Percentiles rank a stretch among this genome's conserved stretches.
Evolutionary conservation across 2,329 filamentous ascomycete species (phyloP).

Genomic region (Fusarium sp.): DNA sequence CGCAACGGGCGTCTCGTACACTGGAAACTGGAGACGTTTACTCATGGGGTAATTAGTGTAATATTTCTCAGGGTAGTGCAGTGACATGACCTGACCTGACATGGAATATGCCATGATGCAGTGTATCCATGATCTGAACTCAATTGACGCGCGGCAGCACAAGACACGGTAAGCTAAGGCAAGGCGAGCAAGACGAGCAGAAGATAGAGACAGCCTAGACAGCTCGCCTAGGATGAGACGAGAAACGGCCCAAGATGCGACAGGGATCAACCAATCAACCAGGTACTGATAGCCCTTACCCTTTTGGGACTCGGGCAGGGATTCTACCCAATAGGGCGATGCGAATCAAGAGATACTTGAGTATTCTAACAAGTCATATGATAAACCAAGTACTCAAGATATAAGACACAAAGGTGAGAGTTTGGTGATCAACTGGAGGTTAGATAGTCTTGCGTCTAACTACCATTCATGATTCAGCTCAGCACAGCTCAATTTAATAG

Average conservation of each 20-base stretch:
- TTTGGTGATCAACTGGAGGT: no score
- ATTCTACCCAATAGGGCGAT: no score
- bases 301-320: no score
- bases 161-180: slow-evolving; percentile 24
- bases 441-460: no score
- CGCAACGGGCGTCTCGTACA: background rate
- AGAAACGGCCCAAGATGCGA: slow-evolving; percentile 1
- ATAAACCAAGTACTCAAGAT: no score
- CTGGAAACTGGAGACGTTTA: no score
- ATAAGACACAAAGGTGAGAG: no score
- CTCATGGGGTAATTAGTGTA: slow-evolving; percentile 1
- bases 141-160: slow-evolving; percentile 37
- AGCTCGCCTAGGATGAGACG: slow-evolving; percentile 11
- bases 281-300: no score
- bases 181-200: slow-evolving; percentile 28
- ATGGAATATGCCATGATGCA: slow-evolving; percentile 18
- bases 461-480: no score
- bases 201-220: slow-evolving; percentile 17
- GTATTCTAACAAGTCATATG: no score
- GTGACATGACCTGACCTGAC: slow-evolving; percentile 6
- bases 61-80: background rate
- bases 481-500: no score
- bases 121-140: slow-evolving; percentile 15
- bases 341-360: no score
- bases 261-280: slow-evolving; percentile 36